Conservation (phyloP, 164 flowering plant species). For the Tetracentron sinense region DNA sequence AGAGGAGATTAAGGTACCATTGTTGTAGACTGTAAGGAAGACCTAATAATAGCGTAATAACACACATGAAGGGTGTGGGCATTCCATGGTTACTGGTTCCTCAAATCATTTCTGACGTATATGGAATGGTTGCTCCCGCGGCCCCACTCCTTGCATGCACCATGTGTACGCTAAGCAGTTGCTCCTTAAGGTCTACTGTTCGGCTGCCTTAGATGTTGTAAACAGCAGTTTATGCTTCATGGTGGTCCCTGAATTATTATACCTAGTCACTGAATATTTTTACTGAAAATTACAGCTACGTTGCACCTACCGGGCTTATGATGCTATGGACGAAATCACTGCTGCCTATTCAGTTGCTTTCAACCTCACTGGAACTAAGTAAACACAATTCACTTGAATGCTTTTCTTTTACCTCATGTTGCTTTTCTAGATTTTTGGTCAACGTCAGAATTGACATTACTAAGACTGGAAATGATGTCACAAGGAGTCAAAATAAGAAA, state of each 20-base stretch:
- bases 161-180: not conserved
- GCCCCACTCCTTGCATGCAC: not conserved
- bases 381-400: slow-evolving; percentile 12
- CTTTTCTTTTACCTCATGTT: not conserved
- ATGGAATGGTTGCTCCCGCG: not conserved
- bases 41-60: not conserved
- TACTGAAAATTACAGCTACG: slow-evolving; percentile 59
- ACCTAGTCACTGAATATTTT: not conserved
- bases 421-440: not conserved
- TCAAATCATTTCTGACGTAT: not conserved
- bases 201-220: not conserved
- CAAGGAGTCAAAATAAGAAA: too few species aligned
- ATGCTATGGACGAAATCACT: slow-evolving; percentile 91
- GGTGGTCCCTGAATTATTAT: not conserved
- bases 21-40: not conserved
- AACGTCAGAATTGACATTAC: not conserved
- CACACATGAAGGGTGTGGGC: not conserved
- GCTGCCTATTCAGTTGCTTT: slow-evolving; percentile 91
- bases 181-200: not conserved
- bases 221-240: not conserved
- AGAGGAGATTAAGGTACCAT: not conserved
- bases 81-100: not conserved
- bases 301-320: slow-evolving; percentile 95
- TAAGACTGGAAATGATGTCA: not conserved
- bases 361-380: slow-evolving; percentile 79